These are phyloP conservation scores for Agrocybe praecox DNA, from an alignment of 768 basidiomycete genomes.

Conservation along the genomic window DNA sequence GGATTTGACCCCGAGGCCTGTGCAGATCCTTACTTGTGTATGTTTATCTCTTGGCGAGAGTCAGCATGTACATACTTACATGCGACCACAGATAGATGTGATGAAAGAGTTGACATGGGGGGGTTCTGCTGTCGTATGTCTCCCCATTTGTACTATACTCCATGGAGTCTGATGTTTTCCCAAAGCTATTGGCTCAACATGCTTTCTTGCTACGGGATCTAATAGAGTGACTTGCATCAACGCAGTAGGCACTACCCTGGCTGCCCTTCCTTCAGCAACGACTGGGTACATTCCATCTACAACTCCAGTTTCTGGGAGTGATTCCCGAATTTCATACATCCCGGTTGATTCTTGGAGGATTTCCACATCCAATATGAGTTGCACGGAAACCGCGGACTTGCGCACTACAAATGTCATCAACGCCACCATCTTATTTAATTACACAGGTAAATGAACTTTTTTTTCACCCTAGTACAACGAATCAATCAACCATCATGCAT, in stretches of 20 bases:
- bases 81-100: no score
- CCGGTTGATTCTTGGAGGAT: not conserved
- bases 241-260: not conserved
- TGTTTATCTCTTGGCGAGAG: no score
- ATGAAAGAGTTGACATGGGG: no score
- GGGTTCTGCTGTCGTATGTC: no score
- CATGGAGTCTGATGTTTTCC: no score
- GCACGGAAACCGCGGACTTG: not conserved
- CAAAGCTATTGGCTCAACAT: not conserved
- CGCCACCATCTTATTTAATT: not conserved
- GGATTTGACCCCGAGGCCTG: no score
- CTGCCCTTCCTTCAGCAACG: not conserved
- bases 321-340: not conserved
- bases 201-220: not conserved
- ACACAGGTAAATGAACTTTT: not conserved
- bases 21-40: no score
- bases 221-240: not conserved
- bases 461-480: no score
- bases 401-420: not conserved
- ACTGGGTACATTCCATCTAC: not conserved
- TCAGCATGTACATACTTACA: no score
- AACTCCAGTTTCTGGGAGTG: not conserved
- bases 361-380: not conserved
- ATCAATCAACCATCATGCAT: not conserved
- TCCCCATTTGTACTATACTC: no score